A percentile compares a stretch with the other conserved stretches of the same genome.
phyloP scores from a whole-genome alignment of 371 early-diverging fungal species.

The Chytridiales sp. region DNA sequence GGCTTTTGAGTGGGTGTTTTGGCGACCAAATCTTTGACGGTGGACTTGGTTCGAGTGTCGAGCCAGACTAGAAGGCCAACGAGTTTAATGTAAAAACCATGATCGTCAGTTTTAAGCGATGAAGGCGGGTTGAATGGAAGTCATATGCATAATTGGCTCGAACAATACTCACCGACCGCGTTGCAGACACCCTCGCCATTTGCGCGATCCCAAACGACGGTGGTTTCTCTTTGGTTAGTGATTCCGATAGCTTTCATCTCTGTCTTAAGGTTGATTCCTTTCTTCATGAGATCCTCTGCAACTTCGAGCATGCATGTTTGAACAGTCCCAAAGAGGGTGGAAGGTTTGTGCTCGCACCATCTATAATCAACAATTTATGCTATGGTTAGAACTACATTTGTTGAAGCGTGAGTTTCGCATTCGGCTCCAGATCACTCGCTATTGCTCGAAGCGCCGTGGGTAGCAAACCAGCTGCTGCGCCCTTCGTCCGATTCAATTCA shows the following conservation, averaged over 20 bases:
- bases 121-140: neutral
- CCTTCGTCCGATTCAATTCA: neutral
- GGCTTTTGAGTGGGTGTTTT: constrained; percentile 53
- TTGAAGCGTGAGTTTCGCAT: no score
- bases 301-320: constrained; percentile 69
- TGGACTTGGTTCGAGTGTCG: constrained; percentile 79
- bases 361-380: constrained; percentile 35
- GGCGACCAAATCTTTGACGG: constrained; percentile 65
- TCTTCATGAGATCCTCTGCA: constrained; percentile 61
- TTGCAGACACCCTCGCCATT: constrained; percentile 83
- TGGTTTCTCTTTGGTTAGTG: constrained; percentile 96
- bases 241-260: constrained; percentile 84
- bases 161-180: constrained; percentile 62
- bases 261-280: constrained; percentile 51
- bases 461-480: neutral
- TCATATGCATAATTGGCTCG: constrained; percentile 2
- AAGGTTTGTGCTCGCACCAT: constrained; percentile 92
- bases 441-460: no score
- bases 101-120: neutral
- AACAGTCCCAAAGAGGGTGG: constrained; percentile 71
- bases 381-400: neutral
- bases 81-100: neutral
- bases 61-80: constrained; percentile 72
- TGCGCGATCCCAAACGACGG: constrained; percentile 81
- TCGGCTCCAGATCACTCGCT: no score